Evolutionary conservation across 768 basidiomycete genomes (phyloP).

Genomic region (Suillus spraguei): DNA sequence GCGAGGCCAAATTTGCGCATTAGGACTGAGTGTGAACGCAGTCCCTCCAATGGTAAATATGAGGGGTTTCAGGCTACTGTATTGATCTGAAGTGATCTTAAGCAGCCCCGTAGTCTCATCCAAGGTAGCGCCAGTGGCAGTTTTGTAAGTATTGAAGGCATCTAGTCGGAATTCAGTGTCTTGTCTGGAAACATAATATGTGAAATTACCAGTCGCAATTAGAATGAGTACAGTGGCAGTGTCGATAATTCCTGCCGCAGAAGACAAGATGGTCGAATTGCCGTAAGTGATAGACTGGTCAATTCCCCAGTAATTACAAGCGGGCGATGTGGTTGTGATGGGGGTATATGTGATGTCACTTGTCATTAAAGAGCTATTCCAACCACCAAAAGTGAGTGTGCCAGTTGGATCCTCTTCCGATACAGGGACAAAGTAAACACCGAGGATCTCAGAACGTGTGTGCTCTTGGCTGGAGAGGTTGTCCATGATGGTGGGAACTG

Average conservation of each 20-base stretch:
- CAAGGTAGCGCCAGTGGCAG: slow-evolving; percentile 15
- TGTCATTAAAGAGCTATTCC: slow-evolving; percentile 32
- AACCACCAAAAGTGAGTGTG: slow-evolving; percentile 40
- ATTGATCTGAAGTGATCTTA: slow-evolving; percentile 15
- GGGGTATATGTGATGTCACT: slow-evolving; percentile 34
- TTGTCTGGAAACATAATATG: slow-evolving; percentile 7
- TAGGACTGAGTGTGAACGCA: slow-evolving; percentile 31
- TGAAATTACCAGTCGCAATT: slow-evolving; percentile 17
- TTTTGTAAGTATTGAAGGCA: slow-evolving; percentile 19
- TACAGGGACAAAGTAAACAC: slow-evolving; percentile 36
- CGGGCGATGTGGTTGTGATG: slow-evolving; percentile 33
- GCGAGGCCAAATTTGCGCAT: slow-evolving; percentile 38
- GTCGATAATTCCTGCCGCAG: slow-evolving; percentile 37
- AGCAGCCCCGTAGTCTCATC: slow-evolving; percentile 22
- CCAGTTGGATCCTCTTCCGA: slow-evolving; percentile 30
- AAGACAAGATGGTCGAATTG: slow-evolving; percentile 23
- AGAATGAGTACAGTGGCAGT: slow-evolving; percentile 38
- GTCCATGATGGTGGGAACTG: slow-evolving; percentile 32
- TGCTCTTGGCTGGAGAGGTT: slow-evolving; percentile 34
- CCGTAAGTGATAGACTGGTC: slow-evolving; percentile 34
- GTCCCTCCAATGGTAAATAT: slow-evolving; percentile 17
- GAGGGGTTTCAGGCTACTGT: slow-evolving; percentile 9
- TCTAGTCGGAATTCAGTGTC: slow-evolving; percentile 14
- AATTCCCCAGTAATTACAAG: slow-evolving; percentile 39
- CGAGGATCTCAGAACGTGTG: slow-evolving; percentile 28